These are phyloP conservation scores for Ogataea pilisensis DNA, from an alignment of 805 yeast genomes.

Conservation along the genomic window DNA sequence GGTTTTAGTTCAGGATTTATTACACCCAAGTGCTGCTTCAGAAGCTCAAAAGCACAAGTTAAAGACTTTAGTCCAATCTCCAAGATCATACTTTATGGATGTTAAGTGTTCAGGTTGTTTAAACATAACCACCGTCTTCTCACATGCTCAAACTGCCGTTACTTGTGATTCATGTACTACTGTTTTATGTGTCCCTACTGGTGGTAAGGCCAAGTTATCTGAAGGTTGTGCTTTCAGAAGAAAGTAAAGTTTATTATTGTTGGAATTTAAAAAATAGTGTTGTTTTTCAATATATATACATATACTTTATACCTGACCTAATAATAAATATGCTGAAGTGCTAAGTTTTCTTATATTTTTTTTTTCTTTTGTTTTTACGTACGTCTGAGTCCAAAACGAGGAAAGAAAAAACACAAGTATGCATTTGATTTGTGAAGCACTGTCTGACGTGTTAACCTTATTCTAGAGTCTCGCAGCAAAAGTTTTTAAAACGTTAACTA, in stretches of 20 bases:
- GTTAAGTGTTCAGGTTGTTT: conserved; percentile 99
- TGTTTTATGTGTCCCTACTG: conserved; percentile 98
- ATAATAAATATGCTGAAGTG: no score
- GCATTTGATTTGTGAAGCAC: no score
- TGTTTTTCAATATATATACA: background rate
- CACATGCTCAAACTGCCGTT: conserved; percentile 99
- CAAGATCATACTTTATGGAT: conserved; percentile 99
- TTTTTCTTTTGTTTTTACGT: no score
- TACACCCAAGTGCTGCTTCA: conserved; percentile 95
- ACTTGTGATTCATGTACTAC: conserved; percentile 98
- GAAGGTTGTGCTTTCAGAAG: conserved; percentile 99
- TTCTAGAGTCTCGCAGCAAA: no score
- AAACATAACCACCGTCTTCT: conserved; percentile 98
- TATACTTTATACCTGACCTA: no score
- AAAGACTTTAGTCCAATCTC: conserved; percentile 94
- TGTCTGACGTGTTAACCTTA: no score
- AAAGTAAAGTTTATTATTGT: conserved; percentile 62
- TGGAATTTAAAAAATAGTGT: background rate
- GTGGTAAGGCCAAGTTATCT: conserved; percentile 99
- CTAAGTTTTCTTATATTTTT: no score
- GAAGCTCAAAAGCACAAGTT: conserved; percentile 97
- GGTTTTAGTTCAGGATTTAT: conserved; percentile 99
- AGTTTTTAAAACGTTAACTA: no score
- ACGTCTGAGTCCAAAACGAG: no score
- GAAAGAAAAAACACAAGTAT: no score